Evolutionary conservation across 257 asterid species (phyloP), one percentile per base, ranked within the genome.

Genomic region (Salvia splendens): DNA sequence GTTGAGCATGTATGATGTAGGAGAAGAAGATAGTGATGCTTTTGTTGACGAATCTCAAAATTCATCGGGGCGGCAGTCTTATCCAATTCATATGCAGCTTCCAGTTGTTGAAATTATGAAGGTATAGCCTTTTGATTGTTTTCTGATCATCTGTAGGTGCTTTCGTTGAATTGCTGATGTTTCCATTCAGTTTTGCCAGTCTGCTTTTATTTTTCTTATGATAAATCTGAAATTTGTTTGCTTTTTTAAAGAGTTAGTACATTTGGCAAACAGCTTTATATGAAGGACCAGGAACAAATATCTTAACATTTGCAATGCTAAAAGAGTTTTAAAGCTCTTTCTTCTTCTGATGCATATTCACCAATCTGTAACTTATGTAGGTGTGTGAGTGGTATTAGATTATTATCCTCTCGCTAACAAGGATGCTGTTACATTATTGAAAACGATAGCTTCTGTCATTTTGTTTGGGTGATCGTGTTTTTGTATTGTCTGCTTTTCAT

Each of bases 61-160:
- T 41, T 85, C 92, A n/a, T 54, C 75, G 48, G 56, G 70, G 77
- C 88, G 81, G 6, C 90, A 84, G 71, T 81, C 91, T 71, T 77
- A 87, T 76, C 84, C 79, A 0, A 72, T 81, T 72, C 82, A 77
- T 71, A 81, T 75, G 86, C 96, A 88, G 83, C 89, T 93, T 69
- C 99, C 99, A 40, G 79, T 87, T 61, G 75, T 90, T 51, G 97
- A 88, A 77, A 51, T 93, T 71, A 77, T 93, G 91, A 93, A 88
- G 89, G 99, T 90, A 80, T 71, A 53, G 8, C 67, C 67, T 67
- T 51, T 28, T 43, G 11, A 28, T 57, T 20, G 48, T 68, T 61
- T 48, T 68, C 46, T 17, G 54, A 30, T 56, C 15, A 46, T 46
- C 64, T 43, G 59, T 75, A 50, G 61, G 28, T 62, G 33, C 14